Evolutionary conservation across 2,329 filamentous ascomycete species (phyloP).

Genomic region (Fusarium dimerum): DNA sequence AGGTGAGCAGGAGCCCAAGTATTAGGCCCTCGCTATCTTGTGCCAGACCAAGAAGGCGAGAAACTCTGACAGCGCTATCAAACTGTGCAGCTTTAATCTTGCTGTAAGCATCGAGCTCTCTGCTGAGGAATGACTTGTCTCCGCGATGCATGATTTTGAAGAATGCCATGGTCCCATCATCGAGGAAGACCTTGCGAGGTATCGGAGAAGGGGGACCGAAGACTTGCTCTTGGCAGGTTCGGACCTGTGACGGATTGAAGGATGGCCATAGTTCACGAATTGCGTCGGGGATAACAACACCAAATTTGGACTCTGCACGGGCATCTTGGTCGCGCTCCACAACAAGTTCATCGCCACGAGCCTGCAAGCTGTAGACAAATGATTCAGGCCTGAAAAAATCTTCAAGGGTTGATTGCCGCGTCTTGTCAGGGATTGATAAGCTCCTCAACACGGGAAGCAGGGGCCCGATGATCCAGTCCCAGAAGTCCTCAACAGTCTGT

Average conservation of each 20-base stretch:
- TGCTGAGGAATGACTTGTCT: constrained; percentile 2
- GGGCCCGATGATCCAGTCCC: constrained; percentile 21
- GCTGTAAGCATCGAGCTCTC: constrained; percentile 13
- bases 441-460: background rate
- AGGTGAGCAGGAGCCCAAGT: constrained; percentile 18
- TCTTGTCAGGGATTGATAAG: background rate
- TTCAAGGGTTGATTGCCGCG: constrained; percentile 1
- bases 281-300: constrained; percentile 7
- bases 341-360: constrained; percentile 5
- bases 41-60: constrained; percentile 13
- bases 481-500: constrained; percentile 25
- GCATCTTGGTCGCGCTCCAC: background rate
- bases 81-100: constrained; percentile 9
- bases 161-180: constrained; percentile 6
- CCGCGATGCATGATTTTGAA: constrained; percentile 9
- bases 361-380: constrained; percentile 12
- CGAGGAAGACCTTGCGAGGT: constrained; percentile 8
- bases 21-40: constrained; percentile 3
- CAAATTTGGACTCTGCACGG: background rate
- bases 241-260: constrained; percentile 12
- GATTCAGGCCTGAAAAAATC: constrained; percentile 16
- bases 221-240: background rate
- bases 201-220: background rate
- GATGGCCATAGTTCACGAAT: constrained; percentile 9
- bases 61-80: constrained; percentile 7